Evolutionary conservation across 257 asterid species (phyloP).

Genomic region (Nicotiana undulata): DNA sequence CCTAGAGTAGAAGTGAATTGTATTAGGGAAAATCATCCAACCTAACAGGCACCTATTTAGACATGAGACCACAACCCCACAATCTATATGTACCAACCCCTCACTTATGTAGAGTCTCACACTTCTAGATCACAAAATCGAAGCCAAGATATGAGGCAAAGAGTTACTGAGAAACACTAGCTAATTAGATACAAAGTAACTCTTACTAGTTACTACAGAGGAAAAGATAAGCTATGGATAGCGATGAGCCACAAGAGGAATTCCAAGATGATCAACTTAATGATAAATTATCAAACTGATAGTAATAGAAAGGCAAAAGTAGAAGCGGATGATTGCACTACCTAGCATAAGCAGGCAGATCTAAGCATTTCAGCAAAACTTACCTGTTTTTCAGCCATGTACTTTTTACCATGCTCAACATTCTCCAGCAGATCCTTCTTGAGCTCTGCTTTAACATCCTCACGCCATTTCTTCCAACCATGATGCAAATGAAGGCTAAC

Average conservation of each 20-base stretch:
- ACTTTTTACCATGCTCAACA: slow-evolving; percentile 72
- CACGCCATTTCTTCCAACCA: slow-evolving; percentile 97
- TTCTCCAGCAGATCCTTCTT: slow-evolving; percentile 62
- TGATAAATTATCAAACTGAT: not conserved
- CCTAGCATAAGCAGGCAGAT: not conserved
- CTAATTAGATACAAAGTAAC: not conserved
- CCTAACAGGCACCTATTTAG: not conserved
- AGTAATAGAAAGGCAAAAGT: not conserved
- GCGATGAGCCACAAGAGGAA: not conserved
- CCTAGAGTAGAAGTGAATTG: too few species aligned
- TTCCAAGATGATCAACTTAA: not conserved
- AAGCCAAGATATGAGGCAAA: not conserved
- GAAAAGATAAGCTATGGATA: not conserved
- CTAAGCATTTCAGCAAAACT: slow-evolving; percentile 2
- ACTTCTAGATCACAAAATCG: not conserved
- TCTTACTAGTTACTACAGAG: not conserved
- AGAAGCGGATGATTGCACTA: not conserved
- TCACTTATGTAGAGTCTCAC: not conserved
- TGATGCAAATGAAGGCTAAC: slow-evolving; percentile 46
- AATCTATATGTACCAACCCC: not conserved
- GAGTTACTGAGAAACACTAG: not conserved
- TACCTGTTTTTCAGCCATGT: slow-evolving; percentile 92
- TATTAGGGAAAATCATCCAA: not conserved
- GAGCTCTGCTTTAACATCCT: slow-evolving; percentile 54
- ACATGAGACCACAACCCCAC: not conserved